Evolutionary conservation across 192 early-diverging fungal genomes (phyloP), one percentile per base, ranked within the genome.

Genomic region (Coemansia sp.): DNA sequence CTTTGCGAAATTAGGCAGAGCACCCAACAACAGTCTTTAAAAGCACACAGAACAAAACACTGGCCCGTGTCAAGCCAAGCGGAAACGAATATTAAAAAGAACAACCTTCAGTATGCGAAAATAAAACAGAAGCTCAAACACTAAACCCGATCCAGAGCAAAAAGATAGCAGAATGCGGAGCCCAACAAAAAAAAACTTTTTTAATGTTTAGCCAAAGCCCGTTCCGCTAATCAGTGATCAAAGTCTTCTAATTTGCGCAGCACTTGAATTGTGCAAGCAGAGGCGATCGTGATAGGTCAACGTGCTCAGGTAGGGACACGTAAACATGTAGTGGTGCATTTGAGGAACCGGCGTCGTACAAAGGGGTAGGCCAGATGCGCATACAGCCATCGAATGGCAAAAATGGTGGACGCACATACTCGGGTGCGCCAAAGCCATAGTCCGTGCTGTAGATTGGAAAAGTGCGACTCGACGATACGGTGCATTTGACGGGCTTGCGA

Each of bases 331-430:
- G 56, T 5, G 65, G 51, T 9, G 72, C 72, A 4, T 58, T 64
- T 3, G 11, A 48, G 1, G 49, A 24, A 15, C 63, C 64, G 3
- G n/a, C 2, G 2, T 49, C 39, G 29, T 50, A 55, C 38, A 53
- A 47, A 6, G 78, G 78, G 0, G 72, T 73, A 0, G 78, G 78
- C 78, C 78, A 80, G 37, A 80, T 59, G 12, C 78, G 72, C 72
- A 73, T 15, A 45, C 78, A 80, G 2, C 78, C 77, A 21, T 80
- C 77, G 15, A 66, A 80, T 1, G 77, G 77, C 22, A 80, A 52
- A 43, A 65, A 75, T 15, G 77, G 77, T 37, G 77, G 72, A 1
- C 72, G 72, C 24, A 80, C 72, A 38, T 74, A 74, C 21, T 47
- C 65, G 21, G 77, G 77, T 24, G 53, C 22, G 6, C 77, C 77